A percentile compares a stretch with the other conserved stretches of the same genome.
Evolutionary conservation across 441 rosid genomes (phyloP).

Genomic region (Capsella rubella): DNA sequence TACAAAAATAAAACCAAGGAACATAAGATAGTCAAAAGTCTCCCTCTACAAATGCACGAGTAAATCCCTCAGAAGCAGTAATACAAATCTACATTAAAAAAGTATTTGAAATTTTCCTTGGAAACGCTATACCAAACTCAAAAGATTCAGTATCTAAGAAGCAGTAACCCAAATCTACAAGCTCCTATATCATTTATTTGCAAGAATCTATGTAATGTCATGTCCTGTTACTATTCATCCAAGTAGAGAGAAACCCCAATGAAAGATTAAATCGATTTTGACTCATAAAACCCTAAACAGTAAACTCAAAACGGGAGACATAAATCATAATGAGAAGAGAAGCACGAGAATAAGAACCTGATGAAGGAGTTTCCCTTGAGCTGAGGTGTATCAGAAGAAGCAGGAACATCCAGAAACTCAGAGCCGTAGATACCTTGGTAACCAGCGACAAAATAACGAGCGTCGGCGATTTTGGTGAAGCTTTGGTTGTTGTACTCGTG

Average conservation of each 20-base stretch:
- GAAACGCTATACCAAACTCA: background rate
- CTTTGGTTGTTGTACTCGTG: background rate
- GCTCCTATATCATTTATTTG: background rate
- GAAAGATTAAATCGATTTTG: background rate
- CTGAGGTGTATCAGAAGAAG: background rate
- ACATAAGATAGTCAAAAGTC: background rate
- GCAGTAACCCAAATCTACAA: background rate
- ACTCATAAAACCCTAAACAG: background rate
- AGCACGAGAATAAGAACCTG: background rate
- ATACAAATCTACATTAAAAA: background rate
- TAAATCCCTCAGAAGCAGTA: background rate
- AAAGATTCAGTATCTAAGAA: constrained; percentile 1
- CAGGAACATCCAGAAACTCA: background rate
- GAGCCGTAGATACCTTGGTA: background rate
- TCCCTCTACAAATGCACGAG: background rate
- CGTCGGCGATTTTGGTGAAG: background rate
- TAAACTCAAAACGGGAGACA: background rate
- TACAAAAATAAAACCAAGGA: constrained; percentile 36
- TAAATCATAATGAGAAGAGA: background rate
- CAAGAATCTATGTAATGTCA: too few relatives aligned
- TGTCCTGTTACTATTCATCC: too few relatives aligned
- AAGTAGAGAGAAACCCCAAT: background rate
- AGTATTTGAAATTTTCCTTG: background rate
- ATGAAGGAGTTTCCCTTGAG: background rate
- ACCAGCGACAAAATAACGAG: background rate